Evolutionary conservation across 352 stramenopile species (phyloP).

Genomic region (Phytopythium boreale): DNA sequence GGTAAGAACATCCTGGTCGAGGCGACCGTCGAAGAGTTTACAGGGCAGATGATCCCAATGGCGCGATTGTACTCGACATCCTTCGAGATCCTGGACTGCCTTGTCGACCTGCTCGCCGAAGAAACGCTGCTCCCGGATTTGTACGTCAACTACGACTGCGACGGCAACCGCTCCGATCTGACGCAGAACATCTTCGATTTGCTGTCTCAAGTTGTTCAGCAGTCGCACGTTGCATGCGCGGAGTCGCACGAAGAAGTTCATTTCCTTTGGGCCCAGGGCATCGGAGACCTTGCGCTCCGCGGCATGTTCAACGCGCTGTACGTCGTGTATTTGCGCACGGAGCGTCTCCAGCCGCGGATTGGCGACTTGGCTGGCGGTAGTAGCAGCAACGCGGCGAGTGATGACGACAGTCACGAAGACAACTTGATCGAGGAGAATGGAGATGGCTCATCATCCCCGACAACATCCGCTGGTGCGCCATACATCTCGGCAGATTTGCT

Average conservation of each 20-base stretch:
- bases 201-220: conserved; percentile 78
- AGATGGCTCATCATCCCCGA: neutral
- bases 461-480: conserved; percentile 2
- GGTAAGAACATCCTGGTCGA: conserved; percentile 27
- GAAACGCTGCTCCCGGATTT: conserved; percentile 94
- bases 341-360: conserved; percentile 25
- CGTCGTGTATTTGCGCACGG: conserved; percentile 62
- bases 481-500: conserved; percentile 50
- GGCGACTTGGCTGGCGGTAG: conserved; percentile 6
- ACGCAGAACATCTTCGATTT: conserved; percentile 94
- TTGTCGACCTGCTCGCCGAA: conserved; percentile 97
- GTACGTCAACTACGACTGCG: conserved; percentile 99
- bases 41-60: conserved; percentile 44
- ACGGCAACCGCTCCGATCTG: conserved; percentile 92
- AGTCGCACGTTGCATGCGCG: conserved; percentile 64
- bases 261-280: conserved; percentile 66
- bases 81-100: conserved; percentile 85
- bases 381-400: conserved; percentile 18
- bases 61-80: conserved; percentile 59
- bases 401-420: conserved; percentile 30
- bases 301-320: conserved; percentile 78
- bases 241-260: conserved; percentile 70
- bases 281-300: conserved; percentile 60
- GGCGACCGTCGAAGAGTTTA: conserved; percentile 60
- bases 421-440: conserved; percentile 18